Conservation (phyloP, 345 rosid genomes). For the Rhodamnia rubescens region DNA sequence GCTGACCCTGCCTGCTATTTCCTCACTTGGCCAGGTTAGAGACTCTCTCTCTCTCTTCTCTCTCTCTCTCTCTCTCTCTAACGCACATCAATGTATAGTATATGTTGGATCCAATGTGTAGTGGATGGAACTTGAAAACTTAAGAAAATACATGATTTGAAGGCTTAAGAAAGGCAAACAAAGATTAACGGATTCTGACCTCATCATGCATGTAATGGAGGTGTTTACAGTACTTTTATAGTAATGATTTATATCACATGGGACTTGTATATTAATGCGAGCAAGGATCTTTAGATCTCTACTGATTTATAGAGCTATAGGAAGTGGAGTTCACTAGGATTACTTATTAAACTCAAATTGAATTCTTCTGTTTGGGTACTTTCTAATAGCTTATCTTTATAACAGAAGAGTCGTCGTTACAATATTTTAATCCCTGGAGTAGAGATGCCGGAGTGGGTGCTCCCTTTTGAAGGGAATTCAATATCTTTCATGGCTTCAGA, state of each 20-base stretch:
- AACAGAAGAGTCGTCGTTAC: accelerated
- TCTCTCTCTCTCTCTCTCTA: neutral
- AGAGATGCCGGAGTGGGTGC: too few relatives aligned
- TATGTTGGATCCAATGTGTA: neutral
- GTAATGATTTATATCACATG: neutral
- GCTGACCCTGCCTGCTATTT: neutral
- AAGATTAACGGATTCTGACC: too few relatives aligned
- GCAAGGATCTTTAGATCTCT: neutral
- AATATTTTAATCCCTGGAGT: neutral
- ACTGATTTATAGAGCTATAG: neutral
- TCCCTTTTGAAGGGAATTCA: too few relatives aligned
- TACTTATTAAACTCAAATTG: neutral
- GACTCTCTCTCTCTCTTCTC: neutral
- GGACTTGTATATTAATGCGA: neutral
- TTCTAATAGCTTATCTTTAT: neutral
- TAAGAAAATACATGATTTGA: neutral
- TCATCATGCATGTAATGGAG: neutral
- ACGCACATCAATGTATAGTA: neutral
- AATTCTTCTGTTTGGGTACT: neutral
- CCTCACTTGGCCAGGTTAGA: neutral
- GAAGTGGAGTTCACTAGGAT: neutral
- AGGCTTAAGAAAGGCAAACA: too few relatives aligned
- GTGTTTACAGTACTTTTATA: neutral
- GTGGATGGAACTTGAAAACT: too few relatives aligned
- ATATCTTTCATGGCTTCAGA: too few relatives aligned